phyloP scores from a whole-genome alignment of 495 filamentous ascomycete species.

The Xylaria longipes region DNA sequence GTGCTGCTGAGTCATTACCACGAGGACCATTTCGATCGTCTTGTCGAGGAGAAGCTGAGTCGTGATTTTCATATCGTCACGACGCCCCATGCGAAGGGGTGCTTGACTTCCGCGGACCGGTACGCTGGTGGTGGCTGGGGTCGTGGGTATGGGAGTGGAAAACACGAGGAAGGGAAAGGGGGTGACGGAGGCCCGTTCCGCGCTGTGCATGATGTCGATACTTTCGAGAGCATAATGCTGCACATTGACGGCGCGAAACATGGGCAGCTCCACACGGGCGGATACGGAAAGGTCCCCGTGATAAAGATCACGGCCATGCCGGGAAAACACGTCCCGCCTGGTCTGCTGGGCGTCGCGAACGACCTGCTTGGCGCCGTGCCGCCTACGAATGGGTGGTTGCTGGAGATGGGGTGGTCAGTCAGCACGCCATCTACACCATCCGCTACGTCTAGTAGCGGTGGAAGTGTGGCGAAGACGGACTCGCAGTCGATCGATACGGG shows the following conservation, averaged over 20 bases:
- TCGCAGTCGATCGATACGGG: conserved; percentile 50
- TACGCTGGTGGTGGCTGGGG: background rate
- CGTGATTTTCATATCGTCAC: conserved; percentile 68
- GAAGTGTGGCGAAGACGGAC: background rate
- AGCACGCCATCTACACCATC: background rate
- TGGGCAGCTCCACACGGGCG: conserved; percentile 20
- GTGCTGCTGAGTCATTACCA: conserved; percentile 73
- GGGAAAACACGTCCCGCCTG: conserved; percentile 70
- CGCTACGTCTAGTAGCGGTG: background rate
- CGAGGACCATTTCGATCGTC: conserved; percentile 68
- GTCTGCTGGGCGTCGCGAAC: conserved; percentile 56
- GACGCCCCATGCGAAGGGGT: conserved; percentile 65
- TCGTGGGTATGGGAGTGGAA: background rate
- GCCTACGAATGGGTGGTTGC: conserved; percentile 75
- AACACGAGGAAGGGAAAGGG: background rate
- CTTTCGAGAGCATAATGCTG: conserved; percentile 61
- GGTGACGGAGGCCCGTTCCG: conserved; percentile 56
- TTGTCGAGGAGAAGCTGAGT: conserved; percentile 64
- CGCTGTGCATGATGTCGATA: conserved; percentile 59
- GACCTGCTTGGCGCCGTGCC: conserved; percentile 68
- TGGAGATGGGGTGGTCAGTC: conserved; percentile 63
- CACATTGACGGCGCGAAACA: conserved; percentile 43
- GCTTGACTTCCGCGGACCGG: conserved; percentile 44
- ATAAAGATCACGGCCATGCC: conserved; percentile 72
- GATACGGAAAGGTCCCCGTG: conserved; percentile 37